Percentiles rank a stretch among this genome's conserved stretches.
These are phyloP conservation scores for Secale cereale DNA, from an alignment of 176 grass and related monocot genomes.

Conservation along the genomic window DNA sequence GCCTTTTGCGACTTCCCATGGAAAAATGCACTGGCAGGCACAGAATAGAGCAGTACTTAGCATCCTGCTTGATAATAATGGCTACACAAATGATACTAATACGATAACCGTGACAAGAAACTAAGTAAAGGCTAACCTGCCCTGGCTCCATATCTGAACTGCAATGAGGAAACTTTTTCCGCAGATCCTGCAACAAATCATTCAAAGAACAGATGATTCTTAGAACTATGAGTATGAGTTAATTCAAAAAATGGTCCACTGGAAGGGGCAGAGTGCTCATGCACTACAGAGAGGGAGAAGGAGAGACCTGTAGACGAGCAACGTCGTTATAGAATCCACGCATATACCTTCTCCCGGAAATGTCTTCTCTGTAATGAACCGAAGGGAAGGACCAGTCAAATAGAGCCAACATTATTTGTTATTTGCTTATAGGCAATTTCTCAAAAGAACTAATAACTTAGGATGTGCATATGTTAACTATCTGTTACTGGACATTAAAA, in stretches of 20 bases:
- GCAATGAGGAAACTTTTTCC: slow-evolving; percentile 48
- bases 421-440: background rate
- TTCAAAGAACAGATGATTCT: slow-evolving; percentile 13
- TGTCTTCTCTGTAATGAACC: slow-evolving; percentile 58
- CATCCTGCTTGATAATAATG: slow-evolving; percentile 1
- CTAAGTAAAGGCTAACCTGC: slow-evolving; percentile 21
- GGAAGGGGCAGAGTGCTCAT: background rate
- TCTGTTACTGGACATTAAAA: background rate
- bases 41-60: slow-evolving; percentile 12
- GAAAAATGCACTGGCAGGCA: slow-evolving; percentile 59
- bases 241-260: background rate
- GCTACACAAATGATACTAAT: background rate
- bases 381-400: background rate
- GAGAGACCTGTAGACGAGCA: slow-evolving; percentile 62
- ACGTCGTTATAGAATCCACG: slow-evolving; percentile 59
- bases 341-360: slow-evolving; percentile 69
- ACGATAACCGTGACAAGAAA: background rate
- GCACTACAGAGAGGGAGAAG: background rate
- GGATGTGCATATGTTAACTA: background rate
- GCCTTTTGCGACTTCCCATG: slow-evolving; percentile 65
- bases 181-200: slow-evolving; percentile 46
- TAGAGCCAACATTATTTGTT: background rate
- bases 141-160: slow-evolving; percentile 45
- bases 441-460: background rate
- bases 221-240: background rate